Base-by-base conservation (phyloP, 768 basidiomycete genomes). In the Termitomyces bulborhizus region DNA sequence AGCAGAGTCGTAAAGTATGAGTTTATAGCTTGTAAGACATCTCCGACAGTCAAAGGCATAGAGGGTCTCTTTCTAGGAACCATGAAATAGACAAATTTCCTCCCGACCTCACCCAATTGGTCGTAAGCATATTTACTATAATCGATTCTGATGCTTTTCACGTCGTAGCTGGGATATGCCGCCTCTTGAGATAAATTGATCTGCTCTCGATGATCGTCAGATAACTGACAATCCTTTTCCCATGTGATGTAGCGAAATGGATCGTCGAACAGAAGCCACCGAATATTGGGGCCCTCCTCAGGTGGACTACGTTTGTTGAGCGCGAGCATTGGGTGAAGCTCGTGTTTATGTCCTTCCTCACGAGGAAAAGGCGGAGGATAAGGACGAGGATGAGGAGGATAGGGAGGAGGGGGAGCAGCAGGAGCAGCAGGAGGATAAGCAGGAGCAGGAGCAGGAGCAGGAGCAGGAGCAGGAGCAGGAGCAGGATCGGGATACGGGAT, bases 261-360 rank as follows among this genome's bases (percentile, higher is more conserved):
- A 55, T 55, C 16, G 3, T 55, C 48, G 11, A 6, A 55, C 6
- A 55, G 21, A 16, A 43, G 16, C 47, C 54, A 50, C 0, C n/a
- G 42, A 9, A 55, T 34, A 31, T 55, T 50, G n/a, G 48, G 32
- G 21, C 36, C 39, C 12, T 15, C 12, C 36, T 6, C 5, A 13
- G 6, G 26, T 4, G 12, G 15, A 16, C 15, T 37, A 37, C n/a
- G 5, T 9, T 45, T 3, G 29, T 4, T 24, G 13, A 6, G 3
- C n/a, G 42, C 18, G 26, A 55, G 47, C 12, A 44, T 55, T 15
- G 48, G 48, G 15, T 55, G 54, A 18, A 53, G 52, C n/a, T 37
- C 32, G 4, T 1, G 12, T 8, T 6, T 12, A 27, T 18, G 11
- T 26, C 3, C 32, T 3, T 16, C 3, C 6, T 36, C 31, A 37